phyloP scores from a whole-genome alignment of 202 grass and related monocot species.

The Musa balbisiana region DNA sequence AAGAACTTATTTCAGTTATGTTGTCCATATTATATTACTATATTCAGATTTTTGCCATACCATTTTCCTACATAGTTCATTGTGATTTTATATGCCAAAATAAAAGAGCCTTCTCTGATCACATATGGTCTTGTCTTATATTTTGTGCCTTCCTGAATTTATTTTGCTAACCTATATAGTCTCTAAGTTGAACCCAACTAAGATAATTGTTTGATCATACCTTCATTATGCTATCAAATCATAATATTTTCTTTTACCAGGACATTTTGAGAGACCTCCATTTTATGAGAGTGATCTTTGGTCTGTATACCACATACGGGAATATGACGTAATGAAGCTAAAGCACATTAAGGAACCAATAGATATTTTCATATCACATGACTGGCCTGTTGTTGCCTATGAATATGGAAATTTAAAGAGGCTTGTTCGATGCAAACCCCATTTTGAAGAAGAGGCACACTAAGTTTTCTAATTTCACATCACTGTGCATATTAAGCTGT shows the following conservation, averaged over 20 bases:
- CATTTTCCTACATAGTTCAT: not conserved
- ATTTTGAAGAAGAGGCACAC: conserved; percentile 61
- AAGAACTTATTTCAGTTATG: not conserved
- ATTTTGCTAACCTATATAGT: not conserved
- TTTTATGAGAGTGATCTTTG: conserved; percentile 48
- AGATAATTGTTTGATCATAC: too few species aligned
- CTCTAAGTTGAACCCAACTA: not conserved
- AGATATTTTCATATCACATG: conserved; percentile 96
- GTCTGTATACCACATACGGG: conserved; percentile 75
- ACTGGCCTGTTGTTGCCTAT: conserved; percentile 89
- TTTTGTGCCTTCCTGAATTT: not conserved
- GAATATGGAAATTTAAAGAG: conserved; percentile 79
- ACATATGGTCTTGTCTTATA: not conserved
- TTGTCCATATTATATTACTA: not conserved
- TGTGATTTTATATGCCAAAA: not conserved
- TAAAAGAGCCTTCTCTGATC: not conserved
- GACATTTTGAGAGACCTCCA: conserved; percentile 78
- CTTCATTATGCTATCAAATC: not conserved
- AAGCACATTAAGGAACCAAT: conserved; percentile 70
- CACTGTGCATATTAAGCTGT: too few species aligned
- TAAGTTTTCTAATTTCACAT: not conserved
- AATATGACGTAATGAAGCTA: conserved; percentile 85
- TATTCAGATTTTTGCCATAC: not conserved
- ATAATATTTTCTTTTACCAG: conserved; percentile 27
- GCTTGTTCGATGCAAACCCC: conserved; percentile 40